Conservation (phyloP, 352 stramenopile genomes). For the Globisporangium camurandrum region DNA sequence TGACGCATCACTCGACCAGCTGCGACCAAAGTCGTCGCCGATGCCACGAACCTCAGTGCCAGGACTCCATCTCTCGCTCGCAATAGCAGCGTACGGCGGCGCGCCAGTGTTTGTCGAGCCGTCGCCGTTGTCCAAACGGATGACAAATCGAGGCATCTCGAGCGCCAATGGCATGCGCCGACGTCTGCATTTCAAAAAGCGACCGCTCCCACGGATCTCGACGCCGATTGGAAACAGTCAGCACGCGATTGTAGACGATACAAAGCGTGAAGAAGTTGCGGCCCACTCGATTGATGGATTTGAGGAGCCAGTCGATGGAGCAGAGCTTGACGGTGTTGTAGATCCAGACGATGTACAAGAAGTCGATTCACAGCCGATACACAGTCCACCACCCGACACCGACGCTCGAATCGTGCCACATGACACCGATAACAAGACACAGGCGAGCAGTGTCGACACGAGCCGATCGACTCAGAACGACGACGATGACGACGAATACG, state of each 20-base stretch:
- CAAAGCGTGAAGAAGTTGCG: no score
- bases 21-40: constrained; percentile 8
- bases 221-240: not conserved
- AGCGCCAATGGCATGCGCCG: constrained; percentile 22
- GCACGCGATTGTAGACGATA: no score
- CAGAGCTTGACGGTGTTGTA: no score
- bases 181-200: constrained; percentile 18
- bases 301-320: no score
- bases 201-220: constrained; percentile 5
- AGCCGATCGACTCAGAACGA: not conserved
- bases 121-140: constrained; percentile 33
- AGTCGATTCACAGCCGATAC: no score
- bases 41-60: not conserved
- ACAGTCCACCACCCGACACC: no score
- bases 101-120: constrained; percentile 36
- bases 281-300: no score
- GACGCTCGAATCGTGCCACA: not conserved
- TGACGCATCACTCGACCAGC: not conserved
- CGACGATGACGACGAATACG: constrained; percentile 11
- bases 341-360: no score
- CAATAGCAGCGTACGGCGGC: constrained; percentile 24
- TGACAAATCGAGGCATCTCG: constrained; percentile 19
- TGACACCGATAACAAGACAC: not conserved
- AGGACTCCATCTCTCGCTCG: constrained; percentile 9
- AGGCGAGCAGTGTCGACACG: not conserved